phyloP scores from a whole-genome alignment of 495 filamentous ascomycete genomes.

The Glutinoglossum americanum region DNA sequence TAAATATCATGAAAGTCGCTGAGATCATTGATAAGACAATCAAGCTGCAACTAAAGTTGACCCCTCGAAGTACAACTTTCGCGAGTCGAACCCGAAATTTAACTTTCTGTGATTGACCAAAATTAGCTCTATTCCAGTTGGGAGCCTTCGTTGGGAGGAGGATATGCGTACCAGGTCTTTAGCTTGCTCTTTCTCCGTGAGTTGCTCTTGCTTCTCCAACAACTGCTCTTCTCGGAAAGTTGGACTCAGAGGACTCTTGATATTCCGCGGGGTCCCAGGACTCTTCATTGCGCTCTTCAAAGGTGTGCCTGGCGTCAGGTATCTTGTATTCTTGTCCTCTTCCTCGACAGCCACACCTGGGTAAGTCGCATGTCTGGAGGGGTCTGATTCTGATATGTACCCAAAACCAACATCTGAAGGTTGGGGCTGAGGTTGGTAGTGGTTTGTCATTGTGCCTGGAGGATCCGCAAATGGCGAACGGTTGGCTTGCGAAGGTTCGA shows the following conservation, averaged over 20 bases:
- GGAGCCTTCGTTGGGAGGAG: background rate
- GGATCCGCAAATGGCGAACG: conserved; percentile 49
- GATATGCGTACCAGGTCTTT: conserved; percentile 51
- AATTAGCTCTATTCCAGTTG: background rate
- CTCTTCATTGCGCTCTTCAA: conserved; percentile 72
- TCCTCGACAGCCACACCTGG: conserved; percentile 23
- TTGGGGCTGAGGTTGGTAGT: conserved; percentile 37
- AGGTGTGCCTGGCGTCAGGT: conserved; percentile 46
- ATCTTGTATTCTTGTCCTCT: conserved; percentile 19
- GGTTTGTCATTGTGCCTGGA: conserved; percentile 23
- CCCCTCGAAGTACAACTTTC: conserved; percentile 77
- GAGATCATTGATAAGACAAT: conserved; percentile 81
- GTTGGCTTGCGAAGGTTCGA: conserved; percentile 30
- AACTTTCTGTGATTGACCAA: conserved; percentile 38
- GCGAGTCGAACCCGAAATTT: conserved; percentile 84
- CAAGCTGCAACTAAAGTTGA: conserved; percentile 90
- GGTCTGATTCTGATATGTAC: conserved; percentile 45
- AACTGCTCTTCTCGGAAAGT: conserved; percentile 73
- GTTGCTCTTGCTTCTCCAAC: conserved; percentile 57
- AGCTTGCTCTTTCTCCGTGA: conserved; percentile 60
- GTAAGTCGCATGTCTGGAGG: conserved; percentile 26
- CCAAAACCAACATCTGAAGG: conserved; percentile 80
- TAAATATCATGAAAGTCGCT: conserved; percentile 74
- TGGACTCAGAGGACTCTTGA: conserved; percentile 54
- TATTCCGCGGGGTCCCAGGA: conserved; percentile 50